phyloP scores from a whole-genome alignment of 106 monocot genomes.

The Acorus gramineus region DNA sequence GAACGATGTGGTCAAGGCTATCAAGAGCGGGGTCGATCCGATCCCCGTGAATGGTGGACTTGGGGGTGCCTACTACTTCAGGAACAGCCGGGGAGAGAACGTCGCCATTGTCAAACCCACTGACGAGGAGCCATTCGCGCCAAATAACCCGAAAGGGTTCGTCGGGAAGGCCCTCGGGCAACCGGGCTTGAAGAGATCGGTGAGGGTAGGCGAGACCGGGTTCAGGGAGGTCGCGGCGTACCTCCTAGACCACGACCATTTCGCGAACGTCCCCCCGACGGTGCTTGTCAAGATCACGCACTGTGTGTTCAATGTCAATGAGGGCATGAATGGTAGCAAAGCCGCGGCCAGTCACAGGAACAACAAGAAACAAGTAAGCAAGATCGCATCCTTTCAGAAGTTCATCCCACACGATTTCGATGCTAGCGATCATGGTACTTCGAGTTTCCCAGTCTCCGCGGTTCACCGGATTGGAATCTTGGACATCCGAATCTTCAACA shows the following conservation, averaged over 20 bases:
- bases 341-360: constrained; percentile 2
- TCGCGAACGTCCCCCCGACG: constrained; percentile 28
- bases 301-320: constrained; percentile 55
- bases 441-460: constrained; percentile 20
- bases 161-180: constrained; percentile 48
- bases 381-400: constrained; percentile 30
- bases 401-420: constrained; percentile 22
- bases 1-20: constrained; percentile 14
- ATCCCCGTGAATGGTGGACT: constrained; percentile 10
- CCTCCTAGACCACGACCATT: constrained; percentile 20
- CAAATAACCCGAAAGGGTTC: constrained; percentile 59
- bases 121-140: constrained; percentile 32
- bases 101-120: constrained; percentile 26
- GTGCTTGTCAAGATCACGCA: constrained; percentile 75
- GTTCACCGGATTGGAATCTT: constrained; percentile 23
- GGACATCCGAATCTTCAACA: constrained; percentile 26
- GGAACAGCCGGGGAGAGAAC: constrained; percentile 9
- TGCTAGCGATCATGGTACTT: constrained; percentile 25
- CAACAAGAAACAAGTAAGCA: constrained; percentile 5
- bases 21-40: constrained; percentile 15
- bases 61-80: constrained; percentile 25
- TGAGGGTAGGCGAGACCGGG: constrained; percentile 34
- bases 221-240: constrained; percentile 22
- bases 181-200: constrained; percentile 33
- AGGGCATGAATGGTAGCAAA: constrained; percentile 7